These are phyloP conservation scores for Venturia pyrina DNA, from an alignment of 2,329 filamentous ascomycete species.

Conservation along the genomic window DNA sequence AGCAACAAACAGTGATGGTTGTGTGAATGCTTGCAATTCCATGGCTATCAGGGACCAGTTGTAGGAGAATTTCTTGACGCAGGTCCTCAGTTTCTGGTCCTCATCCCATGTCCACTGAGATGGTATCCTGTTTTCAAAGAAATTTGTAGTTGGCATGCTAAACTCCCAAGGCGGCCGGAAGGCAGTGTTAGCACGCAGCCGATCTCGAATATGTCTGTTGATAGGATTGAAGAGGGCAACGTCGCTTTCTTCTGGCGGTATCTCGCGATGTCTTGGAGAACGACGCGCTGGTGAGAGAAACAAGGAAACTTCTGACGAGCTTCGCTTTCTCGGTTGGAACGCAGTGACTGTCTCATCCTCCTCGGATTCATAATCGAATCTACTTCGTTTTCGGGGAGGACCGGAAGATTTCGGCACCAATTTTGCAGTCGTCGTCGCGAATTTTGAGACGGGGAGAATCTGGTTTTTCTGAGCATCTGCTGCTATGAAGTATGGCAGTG, in stretches of 20 bases:
- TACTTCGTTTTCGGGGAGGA: slow-evolving; percentile 64
- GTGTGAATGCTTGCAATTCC: slow-evolving; percentile 48
- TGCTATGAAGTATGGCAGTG: slow-evolving; percentile 37
- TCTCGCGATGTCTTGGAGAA: slow-evolving; percentile 32
- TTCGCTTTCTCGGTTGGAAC: slow-evolving; percentile 30
- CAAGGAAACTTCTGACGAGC: slow-evolving; percentile 33
- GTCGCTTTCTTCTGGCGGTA: slow-evolving; percentile 60
- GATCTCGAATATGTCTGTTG: slow-evolving; percentile 80
- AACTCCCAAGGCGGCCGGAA: slow-evolving; percentile 90
- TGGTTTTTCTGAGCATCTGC: slow-evolving; percentile 40
- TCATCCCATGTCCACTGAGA: slow-evolving; percentile 89
- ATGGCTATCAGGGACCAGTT: slow-evolving; percentile 95
- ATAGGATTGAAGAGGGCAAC: slow-evolving; percentile 85
- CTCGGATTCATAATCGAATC: slow-evolving; percentile 76
- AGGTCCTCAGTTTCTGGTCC: slow-evolving; percentile 75
- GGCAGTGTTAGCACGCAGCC: slow-evolving; percentile 81
- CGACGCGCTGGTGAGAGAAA: slow-evolving; percentile 29
- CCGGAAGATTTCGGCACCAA: slow-evolving; percentile 58
- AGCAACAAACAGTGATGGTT: slow-evolving; percentile 68
- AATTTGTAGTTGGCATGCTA: slow-evolving; percentile 78
- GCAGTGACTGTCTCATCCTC: slow-evolving; percentile 24
- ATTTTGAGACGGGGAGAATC: slow-evolving; percentile 76
- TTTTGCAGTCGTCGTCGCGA: slow-evolving; percentile 68
- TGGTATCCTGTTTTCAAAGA: slow-evolving; percentile 77
- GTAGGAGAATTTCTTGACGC: slow-evolving; percentile 89